Evolutionary conservation across 2,329 filamentous ascomycete species (phyloP).

Genomic region (Aspergillus quadrilineatus): DNA sequence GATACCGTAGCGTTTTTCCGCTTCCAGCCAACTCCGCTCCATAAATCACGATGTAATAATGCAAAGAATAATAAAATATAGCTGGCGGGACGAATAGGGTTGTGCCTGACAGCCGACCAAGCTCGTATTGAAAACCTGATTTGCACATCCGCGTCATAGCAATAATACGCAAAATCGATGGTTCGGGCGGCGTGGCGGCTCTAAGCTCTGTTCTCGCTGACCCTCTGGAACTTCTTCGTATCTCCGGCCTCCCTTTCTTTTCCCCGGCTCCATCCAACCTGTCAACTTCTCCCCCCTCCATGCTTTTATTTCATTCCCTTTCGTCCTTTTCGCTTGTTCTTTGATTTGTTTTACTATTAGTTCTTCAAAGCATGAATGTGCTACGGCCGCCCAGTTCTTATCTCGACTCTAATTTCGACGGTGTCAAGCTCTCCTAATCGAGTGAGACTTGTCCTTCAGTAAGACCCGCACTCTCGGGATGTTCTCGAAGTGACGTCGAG

Average conservation of each 20-base stretch:
- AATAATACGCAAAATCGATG: constrained; percentile 1
- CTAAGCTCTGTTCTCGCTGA: background rate
- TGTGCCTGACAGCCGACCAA: constrained; percentile 5
- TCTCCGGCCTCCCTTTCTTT: constrained; percentile 5
- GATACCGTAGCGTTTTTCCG: constrained; percentile 19
- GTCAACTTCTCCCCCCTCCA: background rate
- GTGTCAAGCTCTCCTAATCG: constrained; percentile 23
- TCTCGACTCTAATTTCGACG: constrained; percentile 15
- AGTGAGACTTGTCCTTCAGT: constrained; percentile 23
- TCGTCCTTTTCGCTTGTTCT: constrained; percentile 1
- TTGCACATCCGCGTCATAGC: background rate
- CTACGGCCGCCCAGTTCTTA: constrained; percentile 13
- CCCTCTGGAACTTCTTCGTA: background rate
- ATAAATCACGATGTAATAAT: background rate
- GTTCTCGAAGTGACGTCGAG: constrained; percentile 1
- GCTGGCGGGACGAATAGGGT: constrained; percentile 5
- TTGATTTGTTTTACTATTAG: background rate
- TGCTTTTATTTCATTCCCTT: background rate
- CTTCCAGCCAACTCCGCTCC: constrained; percentile 16
- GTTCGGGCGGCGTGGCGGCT: constrained; percentile 5
- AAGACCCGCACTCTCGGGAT: constrained; percentile 7
- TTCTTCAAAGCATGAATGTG: constrained; percentile 9
- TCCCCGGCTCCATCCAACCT: background rate
- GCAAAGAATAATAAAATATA: background rate
- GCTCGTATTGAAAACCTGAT: constrained; percentile 2